Base-by-base conservation (phyloP, 1,284 basidiomycete species). In the Xerocomus nothofagi region DNA sequence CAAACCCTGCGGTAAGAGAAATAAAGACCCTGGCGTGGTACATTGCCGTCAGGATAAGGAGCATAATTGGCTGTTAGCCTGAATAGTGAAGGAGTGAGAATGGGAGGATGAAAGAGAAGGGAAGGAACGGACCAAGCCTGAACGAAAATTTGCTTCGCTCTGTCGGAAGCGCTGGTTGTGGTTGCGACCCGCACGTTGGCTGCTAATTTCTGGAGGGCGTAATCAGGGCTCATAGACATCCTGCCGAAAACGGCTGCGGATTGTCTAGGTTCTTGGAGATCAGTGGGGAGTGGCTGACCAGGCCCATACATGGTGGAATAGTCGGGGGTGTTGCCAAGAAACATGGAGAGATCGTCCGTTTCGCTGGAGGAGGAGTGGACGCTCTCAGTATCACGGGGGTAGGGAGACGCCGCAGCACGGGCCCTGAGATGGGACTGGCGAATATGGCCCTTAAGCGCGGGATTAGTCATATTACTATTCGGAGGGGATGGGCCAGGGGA, bases 1-100 rank as follows among this genome's bases (percentile, higher is more conserved):
- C 92, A 95, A 49, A 93, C 85, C 53, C 90, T 79, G 56, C 93
- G 82, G 73, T 95, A 96, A 34, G 91, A 93, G 65, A 92, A 91
- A 71, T 95, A 96, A 47, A 96, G 80, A 44, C 89, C 83, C 71
- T 95, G 86, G 62, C 91, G 79, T 54, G 87, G 84, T 60, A 93
- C 91, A 68, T 92, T 93, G 46, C 91, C 91, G 70, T 93, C 91
- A 32, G 88, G 88, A 67, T 91, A 91, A n/a, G 88, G 86, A 6
- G 88, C 86, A 71, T 93, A 93, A 68, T 91, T 91, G 32, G 87
- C 86, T 27, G 83, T 88, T 53, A 93, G 73, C 89, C 89, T 92
- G 65, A 38, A 23, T n/a, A 47, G 33, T 26, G 33, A 56, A 50
- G 44, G 44, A 43, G 58, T 63, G 49, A 65, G 51, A 50, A 60